Evolutionary conservation across 345 rosid species (phyloP).

Genomic region (Salix koriyanagi): DNA sequence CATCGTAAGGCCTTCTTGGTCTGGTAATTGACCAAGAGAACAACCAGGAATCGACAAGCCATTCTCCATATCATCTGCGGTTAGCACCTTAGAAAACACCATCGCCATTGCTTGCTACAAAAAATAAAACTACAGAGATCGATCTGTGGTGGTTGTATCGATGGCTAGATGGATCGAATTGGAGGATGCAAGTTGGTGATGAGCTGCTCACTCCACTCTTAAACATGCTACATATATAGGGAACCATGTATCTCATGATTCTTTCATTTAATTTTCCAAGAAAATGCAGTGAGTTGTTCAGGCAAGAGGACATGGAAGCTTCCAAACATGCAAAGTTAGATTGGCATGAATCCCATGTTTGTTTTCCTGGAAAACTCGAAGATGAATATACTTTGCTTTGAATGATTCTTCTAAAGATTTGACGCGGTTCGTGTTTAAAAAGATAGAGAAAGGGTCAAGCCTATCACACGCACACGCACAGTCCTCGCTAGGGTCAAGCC

Average conservation of each 20-base stretch:
- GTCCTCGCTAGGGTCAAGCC: too few species aligned
- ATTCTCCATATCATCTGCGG: neutral
- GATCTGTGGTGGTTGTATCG: too few species aligned
- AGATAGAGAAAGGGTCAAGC: neutral
- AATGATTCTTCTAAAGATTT: neutral
- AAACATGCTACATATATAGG: neutral
- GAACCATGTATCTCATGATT: neutral
- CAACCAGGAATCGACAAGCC: neutral
- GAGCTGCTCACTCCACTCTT: neutral
- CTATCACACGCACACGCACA: too few species aligned
- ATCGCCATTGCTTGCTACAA: neutral
- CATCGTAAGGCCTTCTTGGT: neutral
- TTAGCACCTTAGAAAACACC: neutral
- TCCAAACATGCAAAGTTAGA: neutral
- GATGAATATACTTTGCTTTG: neutral
- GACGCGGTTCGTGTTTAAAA: neutral
- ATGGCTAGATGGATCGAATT: neutral
- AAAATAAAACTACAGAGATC: neutral
- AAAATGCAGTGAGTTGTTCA: neutral
- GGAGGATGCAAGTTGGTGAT: neutral
- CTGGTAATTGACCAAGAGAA: neutral
- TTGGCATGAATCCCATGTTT: neutral
- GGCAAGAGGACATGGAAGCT: neutral
- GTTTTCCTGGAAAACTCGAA: neutral
- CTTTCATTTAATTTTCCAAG: neutral